A percentile compares a stretch with the other conserved stretches of the same genome.
phyloP scores from a whole-genome alignment of 352 stramenopile genomes.

The Globisporangium cederbergense region DNA sequence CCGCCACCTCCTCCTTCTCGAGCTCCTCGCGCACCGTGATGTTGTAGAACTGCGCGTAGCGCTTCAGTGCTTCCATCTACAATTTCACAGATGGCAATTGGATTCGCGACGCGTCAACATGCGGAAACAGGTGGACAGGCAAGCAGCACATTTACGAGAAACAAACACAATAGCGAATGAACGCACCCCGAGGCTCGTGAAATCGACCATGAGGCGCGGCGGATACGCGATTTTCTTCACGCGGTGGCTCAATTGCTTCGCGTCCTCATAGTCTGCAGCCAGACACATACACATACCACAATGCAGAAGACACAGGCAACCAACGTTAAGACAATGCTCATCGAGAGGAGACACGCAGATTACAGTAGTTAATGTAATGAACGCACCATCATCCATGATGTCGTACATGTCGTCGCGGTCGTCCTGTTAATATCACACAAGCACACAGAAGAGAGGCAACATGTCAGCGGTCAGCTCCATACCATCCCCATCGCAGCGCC shows the following conservation, averaged over 20 bases:
- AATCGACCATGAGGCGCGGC: slow-evolving; percentile 81
- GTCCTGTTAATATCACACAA: slow-evolving; percentile 22
- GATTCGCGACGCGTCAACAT: not conserved
- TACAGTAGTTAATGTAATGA: not conserved
- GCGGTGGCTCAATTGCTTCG: slow-evolving; percentile 29
- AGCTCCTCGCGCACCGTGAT: slow-evolving; percentile 56
- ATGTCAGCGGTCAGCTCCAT: not conserved
- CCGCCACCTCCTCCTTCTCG: slow-evolving; percentile 70
- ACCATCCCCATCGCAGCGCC: slow-evolving; percentile 4
- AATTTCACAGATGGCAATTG: not conserved
- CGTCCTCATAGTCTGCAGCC: slow-evolving; percentile 29
- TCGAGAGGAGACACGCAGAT: not conserved
- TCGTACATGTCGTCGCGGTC: slow-evolving; percentile 44
- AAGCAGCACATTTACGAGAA: not conserved
- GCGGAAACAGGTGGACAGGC: not conserved
- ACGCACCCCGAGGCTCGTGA: slow-evolving; percentile 72
- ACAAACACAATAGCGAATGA: not conserved
- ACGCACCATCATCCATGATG: slow-evolving; percentile 38
- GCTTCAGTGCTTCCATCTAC: slow-evolving; percentile 69
- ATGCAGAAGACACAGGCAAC: not conserved
- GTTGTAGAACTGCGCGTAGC: slow-evolving; percentile 81
- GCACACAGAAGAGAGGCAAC: not conserved
- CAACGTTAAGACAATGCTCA: not conserved
- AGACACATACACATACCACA: not conserved
- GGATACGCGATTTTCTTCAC: slow-evolving; percentile 61